Base-by-base conservation (phyloP, 2,329 filamentous ascomycete genomes). In the Epichloe baconii region DNA sequence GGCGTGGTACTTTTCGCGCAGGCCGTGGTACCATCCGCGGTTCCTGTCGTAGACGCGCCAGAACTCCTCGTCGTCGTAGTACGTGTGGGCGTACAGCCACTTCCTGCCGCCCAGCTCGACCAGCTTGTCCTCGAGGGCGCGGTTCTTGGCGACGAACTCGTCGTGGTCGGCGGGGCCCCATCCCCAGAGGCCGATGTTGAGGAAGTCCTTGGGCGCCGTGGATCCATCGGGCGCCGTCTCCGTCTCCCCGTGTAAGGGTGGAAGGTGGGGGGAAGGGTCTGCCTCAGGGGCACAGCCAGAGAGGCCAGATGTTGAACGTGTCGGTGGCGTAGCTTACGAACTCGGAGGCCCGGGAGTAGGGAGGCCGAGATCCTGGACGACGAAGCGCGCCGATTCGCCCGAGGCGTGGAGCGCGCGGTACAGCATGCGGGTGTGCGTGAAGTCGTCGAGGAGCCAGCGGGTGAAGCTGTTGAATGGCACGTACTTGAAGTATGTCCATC, bases 21-120 rank as follows among this genome's bases (percentile, higher is more conserved):
- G 68, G 1, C 61, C 69, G 35, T 85, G 76, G 63, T 88, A 88
- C 74, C 75, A 79, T 19, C 62, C 59, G 43, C 70, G 66, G 51
- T 72, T 73, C 4, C 50, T 8, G 62, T 72, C 73, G 63, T 86
- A 86, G 48, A 81, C 71, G 36, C 68, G 59, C 82, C 82, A 86
- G 66, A 86, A 88, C 61, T 86, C 79, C 0, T 75, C 69, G 61
- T 85, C 77, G n/a, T 77, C 75, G 65, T 93, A 93, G 69, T 89
- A 94, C 0, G 86, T 85, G 61, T 91, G 85, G 3, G 88, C 87
- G 66, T 95, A 94, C 12, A 94, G 71, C 85, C 87, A 93, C 70
- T 94, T 94, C 71, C 85, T 79, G 2, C 88, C 88, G 45, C 82
- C 82, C 1, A 93, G 75, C 56, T 80, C 74, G 46, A 72, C 71